Evolutionary conservation across 192 early-diverging fungal genomes (phyloP), one percentile per base, ranked within the genome.

Genomic region (Ambispora gerdemannii): DNA sequence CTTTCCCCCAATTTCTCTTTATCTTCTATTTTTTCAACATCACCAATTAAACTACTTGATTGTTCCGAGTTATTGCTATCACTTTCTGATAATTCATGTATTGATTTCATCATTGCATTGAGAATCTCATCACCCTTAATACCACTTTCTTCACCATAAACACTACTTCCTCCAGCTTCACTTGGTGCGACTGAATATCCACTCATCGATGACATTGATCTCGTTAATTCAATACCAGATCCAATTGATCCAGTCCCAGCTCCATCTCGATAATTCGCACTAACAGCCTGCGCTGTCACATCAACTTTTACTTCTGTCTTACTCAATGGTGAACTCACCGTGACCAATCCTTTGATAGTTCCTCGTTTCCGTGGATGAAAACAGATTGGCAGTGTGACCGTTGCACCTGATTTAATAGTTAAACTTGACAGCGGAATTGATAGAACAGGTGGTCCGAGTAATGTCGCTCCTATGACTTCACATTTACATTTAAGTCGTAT

Each of bases 401-500:
- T 56, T 7, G 53, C 4, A 13, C 53, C 53, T 7, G 53, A 7
- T 56, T 56, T 56, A 7, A 56, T 6, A 24, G 20, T 56, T 20
- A 56, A 7, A 7, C 6, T 20, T 13, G 53, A 27, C 20, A 20
- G 8, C 6, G 53, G 27, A n/a, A 56, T 27, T 24, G 53, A 56
- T 20, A 56, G 20, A 7, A 56, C 20, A 13, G 19, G 19, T n/a
- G 19, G 53, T 24, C 53, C 53, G 19, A 24, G 19, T 27, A 24
- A 20, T 24, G 53, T 27, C 20, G 53, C 19, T 27, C 20, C 19
- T 13, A 20, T 56, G 19, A 56, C 53, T 56, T 56, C 53, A 56
- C 53, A 56, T 56, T 56, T 56, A 56, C 53, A 56, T 56, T 27
- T 56, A 20, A 56, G 6, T 56, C 53, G 6, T 24, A 56, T 27